Evolutionary conservation across 768 basidiomycete species (phyloP).

Genomic region (Suillus subalutaceus): DNA sequence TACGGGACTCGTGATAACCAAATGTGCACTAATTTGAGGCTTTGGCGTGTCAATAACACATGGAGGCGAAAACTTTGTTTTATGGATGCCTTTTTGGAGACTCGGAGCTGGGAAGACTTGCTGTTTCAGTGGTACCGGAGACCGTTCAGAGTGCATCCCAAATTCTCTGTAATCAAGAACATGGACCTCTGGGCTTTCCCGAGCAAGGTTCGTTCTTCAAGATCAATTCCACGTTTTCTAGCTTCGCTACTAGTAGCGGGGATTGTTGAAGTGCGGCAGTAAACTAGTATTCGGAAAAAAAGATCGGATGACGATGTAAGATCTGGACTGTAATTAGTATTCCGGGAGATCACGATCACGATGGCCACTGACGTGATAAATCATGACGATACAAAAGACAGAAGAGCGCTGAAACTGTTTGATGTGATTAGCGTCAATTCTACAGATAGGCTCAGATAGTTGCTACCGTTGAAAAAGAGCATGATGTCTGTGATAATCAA

Average conservation of each 20-base stretch:
- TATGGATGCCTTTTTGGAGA: neutral
- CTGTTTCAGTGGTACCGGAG: neutral
- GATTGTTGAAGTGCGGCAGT: conserved; percentile 23
- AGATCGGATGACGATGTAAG: conserved; percentile 21
- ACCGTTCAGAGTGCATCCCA: conserved; percentile 15
- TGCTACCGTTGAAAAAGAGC: conserved; percentile 56
- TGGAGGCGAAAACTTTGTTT: neutral
- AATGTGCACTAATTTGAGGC: neutral
- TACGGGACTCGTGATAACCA: neutral
- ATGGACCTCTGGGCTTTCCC: conserved; percentile 45
- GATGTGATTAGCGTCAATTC: conserved; percentile 11
- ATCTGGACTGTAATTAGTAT: conserved; percentile 13
- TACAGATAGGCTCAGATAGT: conserved; percentile 13
- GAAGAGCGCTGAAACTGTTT: conserved; percentile 20
- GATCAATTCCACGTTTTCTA: conserved; percentile 57
- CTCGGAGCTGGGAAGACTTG: too few relatives aligned
- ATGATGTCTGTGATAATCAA: conserved; percentile 53
- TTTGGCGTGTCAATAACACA: neutral
- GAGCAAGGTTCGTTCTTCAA: conserved; percentile 53
- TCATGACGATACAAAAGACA: conserved; percentile 52
- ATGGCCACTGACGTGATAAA: conserved; percentile 58
- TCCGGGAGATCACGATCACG: conserved; percentile 11
- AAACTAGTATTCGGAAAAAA: conserved; percentile 29
- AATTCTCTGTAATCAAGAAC: conserved; percentile 13
- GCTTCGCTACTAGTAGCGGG: conserved; percentile 44